A percentile compares a stretch with the other conserved stretches of the same genome.
Conservation (phyloP, 371 early-diverging fungal genomes). For the Syncephalastrum racemosum region DNA sequence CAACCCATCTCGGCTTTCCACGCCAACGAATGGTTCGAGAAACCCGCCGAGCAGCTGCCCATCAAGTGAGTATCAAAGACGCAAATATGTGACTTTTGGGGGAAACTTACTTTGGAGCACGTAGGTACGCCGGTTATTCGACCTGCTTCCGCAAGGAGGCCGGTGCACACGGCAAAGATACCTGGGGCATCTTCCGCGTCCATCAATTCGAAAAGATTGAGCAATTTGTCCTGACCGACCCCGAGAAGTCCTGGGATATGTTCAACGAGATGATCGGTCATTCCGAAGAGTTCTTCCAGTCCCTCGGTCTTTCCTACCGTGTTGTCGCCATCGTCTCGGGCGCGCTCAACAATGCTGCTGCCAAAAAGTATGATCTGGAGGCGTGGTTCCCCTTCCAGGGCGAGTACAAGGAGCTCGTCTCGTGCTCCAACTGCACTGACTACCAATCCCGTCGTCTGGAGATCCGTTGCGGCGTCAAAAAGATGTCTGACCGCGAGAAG, state of each 20-base stretch:
- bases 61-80: conserved; percentile 61
- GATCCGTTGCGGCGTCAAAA: conserved; percentile 97
- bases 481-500: conserved; percentile 95
- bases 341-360: conserved; percentile 99
- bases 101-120: neutral
- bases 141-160: conserved; percentile 99
- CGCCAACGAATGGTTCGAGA: conserved; percentile 95
- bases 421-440: conserved; percentile 99
- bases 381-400: conserved; percentile 99
- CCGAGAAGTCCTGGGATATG: conserved; percentile 97
- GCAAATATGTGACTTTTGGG: neutral
- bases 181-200: conserved; percentile 99
- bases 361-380: conserved; percentile 99
- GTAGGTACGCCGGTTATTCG: conserved; percentile 93
- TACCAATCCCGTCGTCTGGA: conserved; percentile 96
- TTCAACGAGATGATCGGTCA: conserved; percentile 96
- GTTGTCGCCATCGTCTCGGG: conserved; percentile 97
- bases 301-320: conserved; percentile 93
- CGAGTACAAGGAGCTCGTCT: conserved; percentile 98
- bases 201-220: conserved; percentile 99
- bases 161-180: conserved; percentile 99
- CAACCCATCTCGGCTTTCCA: conserved; percentile 99
- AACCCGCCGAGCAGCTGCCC: conserved; percentile 90
- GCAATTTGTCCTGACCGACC: conserved; percentile 97
- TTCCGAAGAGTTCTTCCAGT: conserved; percentile 97